A percentile compares a stretch with the other conserved stretches of the same genome.
Conservation (phyloP, 2,329 filamentous ascomycete species). For the Scedosporium aurantiacum region DNA sequence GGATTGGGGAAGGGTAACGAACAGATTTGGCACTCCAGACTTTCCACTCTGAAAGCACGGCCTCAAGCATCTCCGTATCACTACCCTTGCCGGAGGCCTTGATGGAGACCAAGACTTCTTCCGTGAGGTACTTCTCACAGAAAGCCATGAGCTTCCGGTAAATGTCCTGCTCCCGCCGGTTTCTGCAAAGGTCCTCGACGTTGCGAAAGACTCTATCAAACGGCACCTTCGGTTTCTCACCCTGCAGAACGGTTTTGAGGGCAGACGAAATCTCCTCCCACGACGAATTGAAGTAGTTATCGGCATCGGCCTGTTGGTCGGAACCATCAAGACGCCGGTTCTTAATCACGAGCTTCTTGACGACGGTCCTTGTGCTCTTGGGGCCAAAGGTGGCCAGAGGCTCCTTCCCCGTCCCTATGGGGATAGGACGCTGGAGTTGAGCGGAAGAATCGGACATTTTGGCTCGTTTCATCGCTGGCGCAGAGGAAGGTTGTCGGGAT, state of each 20-base stretch:
- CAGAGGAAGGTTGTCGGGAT: not conserved
- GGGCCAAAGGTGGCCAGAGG: constrained; percentile 24
- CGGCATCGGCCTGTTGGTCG: constrained; percentile 48
- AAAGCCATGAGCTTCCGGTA: constrained; percentile 54
- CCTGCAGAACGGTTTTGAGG: constrained; percentile 60
- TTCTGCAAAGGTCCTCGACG: constrained; percentile 83
- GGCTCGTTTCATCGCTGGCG: not conserved
- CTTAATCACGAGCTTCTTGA: constrained; percentile 85
- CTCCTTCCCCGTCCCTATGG: not conserved
- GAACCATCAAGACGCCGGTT: constrained; percentile 58
- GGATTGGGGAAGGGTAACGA: not conserved
- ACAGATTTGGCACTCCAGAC: constrained; percentile 48
- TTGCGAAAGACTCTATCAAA: constrained; percentile 82
- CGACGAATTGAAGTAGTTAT: constrained; percentile 66
- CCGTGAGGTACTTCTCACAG: constrained; percentile 58
- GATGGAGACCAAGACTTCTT: constrained; percentile 44
- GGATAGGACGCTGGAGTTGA: not conserved
- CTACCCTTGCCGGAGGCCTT: constrained; percentile 31
- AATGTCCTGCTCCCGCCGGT: constrained; percentile 58
- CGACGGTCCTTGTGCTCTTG: constrained; percentile 30
- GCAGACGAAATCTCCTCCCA: constrained; percentile 66
- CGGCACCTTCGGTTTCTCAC: constrained; percentile 53
- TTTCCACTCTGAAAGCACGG: constrained; percentile 52
- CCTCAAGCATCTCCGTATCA: constrained; percentile 53
- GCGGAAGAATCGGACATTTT: not conserved